Conservation (phyloP, 306 rosid genomes). For the Cicer cuneatum region DNA sequence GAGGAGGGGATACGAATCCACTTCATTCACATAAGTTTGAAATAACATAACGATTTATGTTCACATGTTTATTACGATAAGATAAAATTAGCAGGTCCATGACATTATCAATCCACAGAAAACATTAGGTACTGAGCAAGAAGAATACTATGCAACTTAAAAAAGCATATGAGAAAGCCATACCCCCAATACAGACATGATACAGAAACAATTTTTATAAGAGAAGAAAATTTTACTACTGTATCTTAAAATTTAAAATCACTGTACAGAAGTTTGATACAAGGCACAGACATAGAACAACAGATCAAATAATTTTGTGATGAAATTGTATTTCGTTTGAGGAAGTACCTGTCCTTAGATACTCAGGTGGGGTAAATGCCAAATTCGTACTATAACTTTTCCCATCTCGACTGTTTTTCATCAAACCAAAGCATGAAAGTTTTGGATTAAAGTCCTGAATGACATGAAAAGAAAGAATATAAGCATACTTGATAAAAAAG, state of each 20-base stretch:
- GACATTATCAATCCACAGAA: neutral
- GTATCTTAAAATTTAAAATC: conserved; percentile 1
- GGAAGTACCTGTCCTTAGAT: conserved; percentile 78
- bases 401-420: conserved; percentile 98
- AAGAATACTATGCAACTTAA: conserved; percentile 2
- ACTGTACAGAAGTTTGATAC: conserved; percentile 10
- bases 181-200: conserved; percentile 4
- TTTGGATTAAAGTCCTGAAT: conserved; percentile 88
- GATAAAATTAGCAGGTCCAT: conserved; percentile 15
- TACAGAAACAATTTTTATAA: conserved; percentile 18
- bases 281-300: conserved; percentile 34
- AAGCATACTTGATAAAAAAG: neutral
- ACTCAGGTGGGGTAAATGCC: conserved; percentile 97
- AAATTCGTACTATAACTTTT: conserved; percentile 95
- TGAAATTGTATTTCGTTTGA: conserved; percentile 18
- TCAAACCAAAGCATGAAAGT: conserved; percentile 97
- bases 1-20: neutral
- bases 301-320: conserved; percentile 7
- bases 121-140: neutral
- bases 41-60: conserved; percentile 17
- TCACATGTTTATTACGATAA: conserved; percentile 22
- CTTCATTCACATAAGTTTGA: conserved; percentile 7
- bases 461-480: conserved; percentile 24
- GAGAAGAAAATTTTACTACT: neutral
- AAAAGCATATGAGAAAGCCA: neutral